Conservation (phyloP, 2,329 filamentous ascomycete genomes). For the Simplicillium aogashimaense region DNA sequence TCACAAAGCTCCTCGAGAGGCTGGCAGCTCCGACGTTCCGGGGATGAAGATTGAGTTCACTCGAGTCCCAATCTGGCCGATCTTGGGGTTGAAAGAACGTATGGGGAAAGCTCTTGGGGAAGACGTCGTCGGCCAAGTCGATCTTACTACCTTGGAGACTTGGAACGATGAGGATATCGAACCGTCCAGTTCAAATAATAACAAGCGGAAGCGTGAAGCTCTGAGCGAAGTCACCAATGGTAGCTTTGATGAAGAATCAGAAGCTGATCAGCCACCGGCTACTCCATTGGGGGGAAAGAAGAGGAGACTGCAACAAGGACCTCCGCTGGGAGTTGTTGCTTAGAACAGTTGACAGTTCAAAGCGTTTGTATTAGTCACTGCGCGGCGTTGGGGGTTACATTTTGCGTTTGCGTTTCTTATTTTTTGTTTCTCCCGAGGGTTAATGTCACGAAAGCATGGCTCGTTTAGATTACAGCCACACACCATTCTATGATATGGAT, state of each 20-base stretch:
- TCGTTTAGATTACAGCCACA: too few relatives aligned
- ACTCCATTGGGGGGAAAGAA: constrained; percentile 19
- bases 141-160: constrained; percentile 31
- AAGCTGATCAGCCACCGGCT: constrained; percentile 15
- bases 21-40: constrained; percentile 14
- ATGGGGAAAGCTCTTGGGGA: constrained; percentile 41
- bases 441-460: too few relatives aligned
- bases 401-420: too few relatives aligned
- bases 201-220: constrained; percentile 24
- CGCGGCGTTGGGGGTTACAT: not conserved
- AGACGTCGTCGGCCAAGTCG: constrained; percentile 35
- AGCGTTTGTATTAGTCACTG: not conserved
- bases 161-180: constrained; percentile 27
- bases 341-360: not conserved
- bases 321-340: not conserved
- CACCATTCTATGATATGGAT: too few relatives aligned
- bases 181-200: constrained; percentile 19
- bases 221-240: constrained; percentile 26
- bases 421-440: too few relatives aligned
- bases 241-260: constrained; percentile 28
- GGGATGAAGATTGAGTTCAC: constrained; percentile 36
- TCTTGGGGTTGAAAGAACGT: constrained; percentile 44
- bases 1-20: constrained; percentile 21
- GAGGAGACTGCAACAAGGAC: constrained; percentile 16
- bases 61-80: constrained; percentile 42